phyloP scores from a whole-genome alignment of 2,329 filamentous ascomycete species.

The Cryphonectria parasitica region DNA sequence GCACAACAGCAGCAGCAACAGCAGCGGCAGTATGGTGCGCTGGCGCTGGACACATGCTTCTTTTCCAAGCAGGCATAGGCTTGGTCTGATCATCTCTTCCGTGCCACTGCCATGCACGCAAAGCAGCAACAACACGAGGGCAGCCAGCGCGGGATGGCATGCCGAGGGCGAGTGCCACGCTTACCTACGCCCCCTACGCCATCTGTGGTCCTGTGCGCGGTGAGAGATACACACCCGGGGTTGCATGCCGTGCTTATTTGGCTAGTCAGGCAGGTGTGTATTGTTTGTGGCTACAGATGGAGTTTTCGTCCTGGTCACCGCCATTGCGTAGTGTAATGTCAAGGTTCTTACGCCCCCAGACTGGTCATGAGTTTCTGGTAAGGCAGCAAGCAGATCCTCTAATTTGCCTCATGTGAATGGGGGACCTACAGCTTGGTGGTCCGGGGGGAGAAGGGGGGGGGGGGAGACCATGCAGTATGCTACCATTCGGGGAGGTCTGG shows the following conservation, averaged over 20 bases:
- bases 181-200: constrained; percentile 12
- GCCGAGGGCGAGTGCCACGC: constrained; percentile 16
- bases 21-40: constrained; percentile 1
- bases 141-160: background rate
- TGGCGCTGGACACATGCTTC: background rate
- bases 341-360: constrained; percentile 18
- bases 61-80: background rate
- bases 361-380: constrained; percentile 19
- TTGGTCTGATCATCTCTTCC: background rate
- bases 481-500: background rate
- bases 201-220: constrained; percentile 4
- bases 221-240: constrained; percentile 21
- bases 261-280: background rate
- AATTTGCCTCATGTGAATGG: constrained; percentile 2
- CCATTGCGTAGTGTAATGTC: constrained; percentile 21
- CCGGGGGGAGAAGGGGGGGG: too few species aligned
- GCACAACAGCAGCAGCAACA: background rate
- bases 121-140: background rate
- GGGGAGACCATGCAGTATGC: background rate
- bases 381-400: constrained; percentile 11
- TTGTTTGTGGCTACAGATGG: constrained; percentile 9
- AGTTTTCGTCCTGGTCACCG: constrained; percentile 20
- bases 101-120: constrained; percentile 18
- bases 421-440: background rate
- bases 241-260: constrained; percentile 18